Evolutionary conservation across 1,139 yeast species (phyloP), one percentile per base, ranked within the genome.

Genomic region (Kazachstania sp.): DNA sequence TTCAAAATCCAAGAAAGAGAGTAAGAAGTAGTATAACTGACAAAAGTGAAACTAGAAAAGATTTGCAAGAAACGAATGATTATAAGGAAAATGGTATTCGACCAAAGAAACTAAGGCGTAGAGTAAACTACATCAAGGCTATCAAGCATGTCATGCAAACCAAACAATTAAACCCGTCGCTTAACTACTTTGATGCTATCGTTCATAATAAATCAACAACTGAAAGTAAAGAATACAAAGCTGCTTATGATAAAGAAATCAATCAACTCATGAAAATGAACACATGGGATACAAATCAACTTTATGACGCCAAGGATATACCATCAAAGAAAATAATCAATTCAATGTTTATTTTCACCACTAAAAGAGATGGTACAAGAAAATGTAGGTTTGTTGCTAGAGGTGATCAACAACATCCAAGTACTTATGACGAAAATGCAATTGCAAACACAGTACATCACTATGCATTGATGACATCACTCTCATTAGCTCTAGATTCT

Each of bases 351-450:
- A 47, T 50, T 15, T 49, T 52, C 40, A 48, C 51, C 2, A 48
- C 49, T 3, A 50, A 52, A 43, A 40, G 53, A 31, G 47, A 46
- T 32, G 50, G 48, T 31, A 44, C 41, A 7, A 44, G 47, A 29
- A 52, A 51, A 41, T 45, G 49, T 36, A 34, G 51, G 26, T 46
- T 37, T 28, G 51, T 50, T 9, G 50, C 54, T 9, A 45, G 53
- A 49, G 51, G 49, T 23, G 52, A 50, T 31, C 46, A 41, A 35
- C 54, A 48, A 41, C 36, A 46, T 13, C 43, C 44, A 11, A 48
- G 47, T 5, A 46, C 51, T 15, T 47, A 44, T 39, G 45, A 51
- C 16, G 37, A 45, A 16, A 38, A 46, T 15, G 34, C 45, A 11
- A 39, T 32, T 37, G 39, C 51, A 2, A 45, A 43, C 16, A 51